Evolutionary conservation across 108 stramenopile genomes (phyloP).

Genomic region (Skeletonema costatum): DNA sequence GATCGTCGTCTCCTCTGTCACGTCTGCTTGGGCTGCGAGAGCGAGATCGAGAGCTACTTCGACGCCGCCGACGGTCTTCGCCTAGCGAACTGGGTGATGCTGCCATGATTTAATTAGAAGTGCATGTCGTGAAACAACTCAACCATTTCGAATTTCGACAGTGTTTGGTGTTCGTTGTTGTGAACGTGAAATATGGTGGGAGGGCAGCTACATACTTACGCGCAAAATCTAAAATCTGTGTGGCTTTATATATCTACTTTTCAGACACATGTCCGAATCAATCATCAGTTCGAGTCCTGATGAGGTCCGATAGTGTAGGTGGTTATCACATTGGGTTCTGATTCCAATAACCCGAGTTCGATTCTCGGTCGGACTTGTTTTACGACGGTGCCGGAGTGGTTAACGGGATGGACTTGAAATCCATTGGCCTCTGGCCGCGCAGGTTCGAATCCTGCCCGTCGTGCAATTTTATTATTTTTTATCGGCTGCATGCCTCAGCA

Average conservation of each 20-base stretch:
- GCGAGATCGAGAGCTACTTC: not conserved
- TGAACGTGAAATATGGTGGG: no score
- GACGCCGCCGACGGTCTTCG: not conserved
- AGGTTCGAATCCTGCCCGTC: slow-evolving; percentile 74
- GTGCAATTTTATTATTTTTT: not conserved
- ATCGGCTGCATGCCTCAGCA: no score
- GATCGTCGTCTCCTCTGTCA: slow-evolving; percentile 11
- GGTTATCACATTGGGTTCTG: slow-evolving; percentile 84
- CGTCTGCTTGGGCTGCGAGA: not conserved
- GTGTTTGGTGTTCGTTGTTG: no score
- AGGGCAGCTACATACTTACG: no score
- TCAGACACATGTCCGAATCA: no score
- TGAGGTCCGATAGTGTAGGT: slow-evolving; percentile 57
- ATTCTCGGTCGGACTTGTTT: slow-evolving; percentile 60
- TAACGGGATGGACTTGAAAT: slow-evolving; percentile 77
- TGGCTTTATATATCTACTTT: no score
- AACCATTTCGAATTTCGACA: no score
- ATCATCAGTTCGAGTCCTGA: no score
- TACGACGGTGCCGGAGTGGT: slow-evolving; percentile 64
- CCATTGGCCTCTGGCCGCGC: slow-evolving; percentile 63
- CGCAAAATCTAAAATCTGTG: no score
- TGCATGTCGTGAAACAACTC: no score
- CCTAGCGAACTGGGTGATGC: not conserved
- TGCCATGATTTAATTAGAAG: not conserved
- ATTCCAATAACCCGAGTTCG: slow-evolving; percentile 78